Conservation (phyloP, 2,329 filamentous ascomycete species). For the Sporothrix pseudoabietina region DNA sequence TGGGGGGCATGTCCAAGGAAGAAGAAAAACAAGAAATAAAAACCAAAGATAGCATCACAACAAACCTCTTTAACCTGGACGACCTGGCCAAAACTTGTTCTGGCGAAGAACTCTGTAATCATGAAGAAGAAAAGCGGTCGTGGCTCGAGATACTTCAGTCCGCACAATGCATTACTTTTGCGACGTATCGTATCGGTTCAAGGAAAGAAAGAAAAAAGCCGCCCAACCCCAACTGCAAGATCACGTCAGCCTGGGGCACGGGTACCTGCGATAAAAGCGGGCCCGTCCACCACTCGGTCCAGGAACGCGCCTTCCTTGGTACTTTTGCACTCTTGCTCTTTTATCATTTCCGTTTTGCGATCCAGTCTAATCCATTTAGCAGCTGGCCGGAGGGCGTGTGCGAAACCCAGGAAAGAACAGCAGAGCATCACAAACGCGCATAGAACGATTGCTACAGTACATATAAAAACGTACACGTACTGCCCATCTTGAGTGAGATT, state of each 20-base stretch:
- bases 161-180: neutral
- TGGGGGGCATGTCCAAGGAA: neutral
- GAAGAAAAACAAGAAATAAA: conserved; percentile 2
- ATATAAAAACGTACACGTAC: too few species aligned
- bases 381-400: neutral
- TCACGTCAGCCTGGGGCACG: neutral
- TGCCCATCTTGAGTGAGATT: neutral
- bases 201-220: neutral
- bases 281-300: neutral
- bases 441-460: neutral
- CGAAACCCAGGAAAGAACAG: neutral
- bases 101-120: conserved; percentile 9
- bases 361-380: conserved; percentile 2
- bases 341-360: neutral
- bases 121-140: neutral
- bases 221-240: neutral
- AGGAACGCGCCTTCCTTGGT: conserved; percentile 21
- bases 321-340: neutral
- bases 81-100: neutral
- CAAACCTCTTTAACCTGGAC: neutral
- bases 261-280: conserved; percentile 26
- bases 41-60: neutral
- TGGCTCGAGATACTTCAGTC: neutral
- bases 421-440: neutral
- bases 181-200: neutral